Conservation (phyloP, 208 protist species). For the Acanthamoeba castellanii region DNA sequence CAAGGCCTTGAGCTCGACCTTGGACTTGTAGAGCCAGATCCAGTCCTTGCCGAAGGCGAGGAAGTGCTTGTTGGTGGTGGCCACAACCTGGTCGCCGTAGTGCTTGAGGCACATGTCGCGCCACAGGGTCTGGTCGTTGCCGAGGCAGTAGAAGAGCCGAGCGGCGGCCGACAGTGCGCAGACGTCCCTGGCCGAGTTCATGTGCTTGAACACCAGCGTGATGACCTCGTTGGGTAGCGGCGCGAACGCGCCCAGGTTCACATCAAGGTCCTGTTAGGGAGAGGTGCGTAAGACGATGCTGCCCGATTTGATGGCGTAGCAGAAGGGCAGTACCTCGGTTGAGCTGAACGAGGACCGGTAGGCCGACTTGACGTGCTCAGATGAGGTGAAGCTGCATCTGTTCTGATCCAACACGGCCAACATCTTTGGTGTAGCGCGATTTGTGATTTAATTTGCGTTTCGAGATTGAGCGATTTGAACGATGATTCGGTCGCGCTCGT, state of each 20-base stretch:
- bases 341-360: too few species aligned
- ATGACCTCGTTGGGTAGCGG: slow-evolving; percentile 4
- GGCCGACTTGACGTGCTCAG: too few species aligned
- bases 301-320: too few species aligned
- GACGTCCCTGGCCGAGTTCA: slow-evolving; percentile 13
- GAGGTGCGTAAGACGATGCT: too few species aligned
- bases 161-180: not conserved
- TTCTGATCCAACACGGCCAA: too few species aligned
- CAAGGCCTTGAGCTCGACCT: not conserved
- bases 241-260: not conserved
- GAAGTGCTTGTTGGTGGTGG: not conserved
- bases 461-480: too few species aligned
- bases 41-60: not conserved
- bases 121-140: slow-evolving; percentile 6
- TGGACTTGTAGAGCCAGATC: slow-evolving; percentile 39
- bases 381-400: too few species aligned
- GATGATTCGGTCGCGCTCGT: too few species aligned
- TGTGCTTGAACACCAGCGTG: slow-evolving; percentile 4
- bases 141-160: slow-evolving; percentile 20
- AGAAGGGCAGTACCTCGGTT: too few species aligned
- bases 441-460: too few species aligned
- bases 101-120: slow-evolving; percentile 20
- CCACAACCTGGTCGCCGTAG: not conserved
- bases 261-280: not conserved
- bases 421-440: too few species aligned